phyloP scores from a whole-genome alignment of 495 filamentous ascomycete genomes.

The Podospora anserina region DNA sequence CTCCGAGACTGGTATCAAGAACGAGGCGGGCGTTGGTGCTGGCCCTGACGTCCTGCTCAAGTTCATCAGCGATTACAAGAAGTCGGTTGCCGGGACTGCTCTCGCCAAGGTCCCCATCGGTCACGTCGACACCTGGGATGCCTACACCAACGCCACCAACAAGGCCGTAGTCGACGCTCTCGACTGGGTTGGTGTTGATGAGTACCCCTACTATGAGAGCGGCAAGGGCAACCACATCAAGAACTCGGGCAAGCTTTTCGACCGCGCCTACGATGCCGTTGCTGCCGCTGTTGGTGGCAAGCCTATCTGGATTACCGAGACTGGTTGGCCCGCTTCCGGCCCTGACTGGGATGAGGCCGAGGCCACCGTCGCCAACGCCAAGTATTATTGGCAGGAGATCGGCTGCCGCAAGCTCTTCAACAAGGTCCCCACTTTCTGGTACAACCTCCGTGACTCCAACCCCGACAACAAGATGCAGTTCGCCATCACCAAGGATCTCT shows the following conservation, averaged over 20 bases:
- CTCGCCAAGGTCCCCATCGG: slow-evolving; percentile 44
- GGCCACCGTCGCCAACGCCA: slow-evolving; percentile 58
- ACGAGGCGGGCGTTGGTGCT: slow-evolving; percentile 44
- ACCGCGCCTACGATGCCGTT: slow-evolving; percentile 38
- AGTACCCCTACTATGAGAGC: slow-evolving; percentile 52
- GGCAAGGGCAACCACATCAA: slow-evolving; percentile 46
- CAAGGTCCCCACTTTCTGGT: slow-evolving; percentile 66
- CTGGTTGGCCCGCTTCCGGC: slow-evolving; percentile 48
- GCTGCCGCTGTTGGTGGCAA: slow-evolving; percentile 35
- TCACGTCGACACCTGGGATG: slow-evolving; percentile 52
- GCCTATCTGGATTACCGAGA: slow-evolving; percentile 54
- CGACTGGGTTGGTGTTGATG: slow-evolving; percentile 51
- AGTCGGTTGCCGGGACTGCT: slow-evolving; percentile 31
- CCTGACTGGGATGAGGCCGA: slow-evolving; percentile 52
- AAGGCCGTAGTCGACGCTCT: slow-evolving; percentile 44
- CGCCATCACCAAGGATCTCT: slow-evolving; percentile 48
- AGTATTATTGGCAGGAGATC: slow-evolving; percentile 70
- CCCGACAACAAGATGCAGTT: slow-evolving; percentile 45
- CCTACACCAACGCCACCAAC: slow-evolving; percentile 47
- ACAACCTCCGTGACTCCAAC: slow-evolving; percentile 47
- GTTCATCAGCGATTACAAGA: slow-evolving; percentile 51
- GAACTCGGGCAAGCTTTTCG: slow-evolving; percentile 41
- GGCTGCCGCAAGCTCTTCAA: slow-evolving; percentile 64
- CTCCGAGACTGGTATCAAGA: slow-evolving; percentile 41
- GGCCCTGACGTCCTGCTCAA: slow-evolving; percentile 39